Conservation (phyloP, 805 yeast genomes). For the Millerozyma miso region DNA sequence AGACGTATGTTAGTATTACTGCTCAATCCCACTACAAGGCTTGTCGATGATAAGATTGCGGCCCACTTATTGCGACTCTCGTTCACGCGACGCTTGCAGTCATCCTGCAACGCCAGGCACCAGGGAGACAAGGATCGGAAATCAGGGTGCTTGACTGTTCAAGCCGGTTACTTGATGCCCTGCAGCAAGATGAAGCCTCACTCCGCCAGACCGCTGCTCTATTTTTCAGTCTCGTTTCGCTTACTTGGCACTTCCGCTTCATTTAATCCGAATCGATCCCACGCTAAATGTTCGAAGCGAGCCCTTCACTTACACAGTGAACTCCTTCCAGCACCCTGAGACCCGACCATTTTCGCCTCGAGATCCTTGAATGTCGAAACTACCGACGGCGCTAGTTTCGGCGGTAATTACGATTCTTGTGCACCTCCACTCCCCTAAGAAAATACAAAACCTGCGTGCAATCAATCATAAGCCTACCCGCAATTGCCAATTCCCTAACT, state of each 20-base stretch:
- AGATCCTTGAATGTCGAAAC: background rate
- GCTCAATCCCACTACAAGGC: too few species aligned
- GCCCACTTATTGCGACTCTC: background rate
- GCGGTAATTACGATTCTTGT: background rate
- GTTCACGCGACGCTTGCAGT: background rate
- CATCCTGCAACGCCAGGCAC: background rate
- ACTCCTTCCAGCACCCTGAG: background rate
- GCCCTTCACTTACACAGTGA: too few species aligned
- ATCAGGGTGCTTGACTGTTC: too few species aligned
- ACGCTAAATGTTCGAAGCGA: too few species aligned
- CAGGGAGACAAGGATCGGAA: background rate
- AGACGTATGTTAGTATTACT: constrained; percentile 17
- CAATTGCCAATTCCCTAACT: background rate
- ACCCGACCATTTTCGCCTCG: background rate
- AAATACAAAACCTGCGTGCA: constrained; percentile 1
- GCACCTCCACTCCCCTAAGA: background rate
- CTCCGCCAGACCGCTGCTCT: too few species aligned
- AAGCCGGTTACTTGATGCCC: too few species aligned
- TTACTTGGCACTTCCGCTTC: too few species aligned
- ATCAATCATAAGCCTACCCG: constrained; percentile 7
- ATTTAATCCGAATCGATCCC: too few species aligned
- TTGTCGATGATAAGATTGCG: too few species aligned
- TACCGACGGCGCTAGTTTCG: background rate
- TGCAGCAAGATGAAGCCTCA: too few species aligned
- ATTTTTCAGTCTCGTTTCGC: too few species aligned